Percentiles rank a stretch among this genome's conserved stretches.
Conservation (phyloP, 2,329 filamentous ascomycete genomes). For the Drechslera avenae region DNA sequence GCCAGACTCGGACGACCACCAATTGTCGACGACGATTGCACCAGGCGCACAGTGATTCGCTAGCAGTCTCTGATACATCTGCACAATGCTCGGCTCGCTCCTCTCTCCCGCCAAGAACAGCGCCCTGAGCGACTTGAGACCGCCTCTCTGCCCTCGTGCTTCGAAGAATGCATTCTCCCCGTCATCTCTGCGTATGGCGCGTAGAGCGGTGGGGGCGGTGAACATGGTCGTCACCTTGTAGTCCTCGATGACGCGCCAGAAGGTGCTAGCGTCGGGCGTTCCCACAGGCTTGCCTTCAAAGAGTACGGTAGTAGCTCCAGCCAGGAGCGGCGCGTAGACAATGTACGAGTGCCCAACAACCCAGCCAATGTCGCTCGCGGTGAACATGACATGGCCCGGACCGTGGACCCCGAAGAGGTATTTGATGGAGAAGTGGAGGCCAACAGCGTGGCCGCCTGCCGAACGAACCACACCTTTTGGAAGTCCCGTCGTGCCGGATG, state of each 20-base stretch:
- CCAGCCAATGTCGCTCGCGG: constrained; percentile 89
- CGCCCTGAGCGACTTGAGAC: constrained; percentile 71
- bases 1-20: constrained; percentile 75
- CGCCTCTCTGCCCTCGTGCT: constrained; percentile 67
- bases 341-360: constrained; percentile 80
- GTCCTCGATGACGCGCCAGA: constrained; percentile 85
- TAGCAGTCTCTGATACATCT: constrained; percentile 78
- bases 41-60: constrained; percentile 66
- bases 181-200: constrained; percentile 86
- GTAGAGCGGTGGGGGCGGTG: constrained; percentile 84
- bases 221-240: constrained; percentile 80
- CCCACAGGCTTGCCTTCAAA: constrained; percentile 95
- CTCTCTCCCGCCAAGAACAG: constrained; percentile 89
- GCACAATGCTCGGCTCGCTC: constrained; percentile 84
- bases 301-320: constrained; percentile 82
- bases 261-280: constrained; percentile 83
- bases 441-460: constrained; percentile 85
- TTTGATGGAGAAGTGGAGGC: constrained; percentile 78
- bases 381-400: constrained; percentile 81
- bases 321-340: constrained; percentile 82
- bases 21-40: constrained; percentile 71
- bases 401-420: constrained; percentile 84
- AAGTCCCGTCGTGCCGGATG: constrained; percentile 78
- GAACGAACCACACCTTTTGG: constrained; percentile 85
- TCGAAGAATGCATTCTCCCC: constrained; percentile 71